A percentile compares a stretch with the other conserved stretches of the same genome.
Evolutionary conservation across 2,329 filamentous ascomycete species (phyloP).

Genomic region (Fusarium ramigenum): DNA sequence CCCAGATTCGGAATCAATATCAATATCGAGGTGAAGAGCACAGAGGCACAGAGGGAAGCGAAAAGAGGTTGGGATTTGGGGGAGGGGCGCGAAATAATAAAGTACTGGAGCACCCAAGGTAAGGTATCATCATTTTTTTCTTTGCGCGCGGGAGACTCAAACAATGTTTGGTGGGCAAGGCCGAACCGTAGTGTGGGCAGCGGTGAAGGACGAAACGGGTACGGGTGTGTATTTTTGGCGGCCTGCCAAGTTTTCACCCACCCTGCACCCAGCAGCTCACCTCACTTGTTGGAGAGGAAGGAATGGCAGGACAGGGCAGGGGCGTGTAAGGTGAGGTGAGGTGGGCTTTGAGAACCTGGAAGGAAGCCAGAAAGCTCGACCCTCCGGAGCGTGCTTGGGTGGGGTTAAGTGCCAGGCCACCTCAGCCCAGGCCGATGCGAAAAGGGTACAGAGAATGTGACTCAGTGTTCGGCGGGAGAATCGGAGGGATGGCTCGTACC

Average conservation of each 20-base stretch:
- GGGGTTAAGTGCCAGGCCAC: constrained; percentile 31
- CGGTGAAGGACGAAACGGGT: constrained; percentile 30
- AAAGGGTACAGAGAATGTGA: constrained; percentile 27
- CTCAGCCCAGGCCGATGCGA: not conserved
- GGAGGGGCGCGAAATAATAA: constrained; percentile 44
- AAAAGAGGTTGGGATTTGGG: constrained; percentile 38
- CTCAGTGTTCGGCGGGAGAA: constrained; percentile 23
- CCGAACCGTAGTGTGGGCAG: constrained; percentile 31
- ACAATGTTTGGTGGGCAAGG: constrained; percentile 42
- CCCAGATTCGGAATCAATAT: constrained; percentile 30
- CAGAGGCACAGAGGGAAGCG: constrained; percentile 32
- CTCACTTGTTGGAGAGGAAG: constrained; percentile 13
- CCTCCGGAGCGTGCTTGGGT: constrained; percentile 23
- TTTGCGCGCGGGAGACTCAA: constrained; percentile 38
- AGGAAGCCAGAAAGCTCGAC: constrained; percentile 17
- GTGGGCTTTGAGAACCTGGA: constrained; percentile 22
- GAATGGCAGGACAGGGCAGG: constrained; percentile 11
- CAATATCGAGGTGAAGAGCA: constrained; percentile 38
- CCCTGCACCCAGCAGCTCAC: constrained; percentile 22
- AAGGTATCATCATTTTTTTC: constrained; percentile 36
- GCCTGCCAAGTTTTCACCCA: constrained; percentile 27
- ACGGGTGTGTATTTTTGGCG: constrained; percentile 40
- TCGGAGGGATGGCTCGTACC: constrained; percentile 25
- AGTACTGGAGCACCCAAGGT: constrained; percentile 31
- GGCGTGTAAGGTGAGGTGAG: constrained; percentile 28